Conservation (phyloP, 352 stramenopile species). For the Phytopythium aichiense region DNA sequence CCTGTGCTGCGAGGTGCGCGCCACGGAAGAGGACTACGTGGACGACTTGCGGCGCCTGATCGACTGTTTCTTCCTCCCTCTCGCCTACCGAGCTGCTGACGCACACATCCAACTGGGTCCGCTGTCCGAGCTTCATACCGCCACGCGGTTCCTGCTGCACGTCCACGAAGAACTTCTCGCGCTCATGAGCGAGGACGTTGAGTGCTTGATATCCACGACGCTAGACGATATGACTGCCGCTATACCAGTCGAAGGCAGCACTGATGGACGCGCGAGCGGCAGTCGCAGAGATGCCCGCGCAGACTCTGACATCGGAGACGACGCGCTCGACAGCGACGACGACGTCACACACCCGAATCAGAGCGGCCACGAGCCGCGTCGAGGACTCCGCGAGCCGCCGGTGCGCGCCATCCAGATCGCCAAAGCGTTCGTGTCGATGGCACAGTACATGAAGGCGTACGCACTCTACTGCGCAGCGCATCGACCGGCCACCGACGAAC, state of each 20-base stretch:
- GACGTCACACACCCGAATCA: constrained; percentile 1
- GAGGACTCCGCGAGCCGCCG: background rate
- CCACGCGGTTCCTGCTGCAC: constrained; percentile 18
- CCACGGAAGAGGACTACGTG: constrained; percentile 30
- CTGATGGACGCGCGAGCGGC: too few relatives aligned
- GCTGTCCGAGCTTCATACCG: constrained; percentile 11
- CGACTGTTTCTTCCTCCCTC: constrained; percentile 18
- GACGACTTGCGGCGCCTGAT: constrained; percentile 16
- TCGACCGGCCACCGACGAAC: constrained; percentile 37
- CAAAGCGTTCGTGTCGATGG: constrained; percentile 32
- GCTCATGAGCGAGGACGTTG: background rate
- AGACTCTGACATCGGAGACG: constrained; percentile 10
- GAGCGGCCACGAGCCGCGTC: background rate
- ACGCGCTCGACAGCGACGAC: constrained; percentile 5
- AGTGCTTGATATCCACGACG: too few relatives aligned
- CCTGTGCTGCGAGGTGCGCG: constrained; percentile 24
- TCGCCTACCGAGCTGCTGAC: constrained; percentile 5
- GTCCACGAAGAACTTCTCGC: constrained; percentile 20
- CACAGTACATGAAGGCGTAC: constrained; percentile 75
- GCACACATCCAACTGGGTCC: constrained; percentile 17
- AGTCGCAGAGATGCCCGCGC: background rate
- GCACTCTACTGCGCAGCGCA: constrained; percentile 60
- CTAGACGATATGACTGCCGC: background rate
- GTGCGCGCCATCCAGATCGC: constrained; percentile 13
- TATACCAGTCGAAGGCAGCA: background rate